Evolutionary conservation across 176 grass and related monocot species (phyloP), one percentile per base, ranked within the genome.

Genomic region (Alloteropsis semialata): DNA sequence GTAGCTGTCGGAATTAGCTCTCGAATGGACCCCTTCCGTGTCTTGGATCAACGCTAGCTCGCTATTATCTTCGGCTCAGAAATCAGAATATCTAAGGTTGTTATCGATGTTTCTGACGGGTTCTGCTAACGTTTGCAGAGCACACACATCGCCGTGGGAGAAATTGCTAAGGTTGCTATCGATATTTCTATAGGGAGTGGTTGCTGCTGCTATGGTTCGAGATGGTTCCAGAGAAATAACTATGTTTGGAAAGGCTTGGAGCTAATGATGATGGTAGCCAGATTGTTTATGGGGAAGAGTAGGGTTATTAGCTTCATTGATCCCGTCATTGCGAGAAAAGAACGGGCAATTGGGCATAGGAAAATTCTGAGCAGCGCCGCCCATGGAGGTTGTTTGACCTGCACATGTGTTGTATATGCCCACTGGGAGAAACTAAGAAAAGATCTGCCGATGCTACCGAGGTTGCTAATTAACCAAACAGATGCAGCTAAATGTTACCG

Each of bases 201-300:
- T 77, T 85, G 71, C 43, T 53, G 41, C 27, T 50, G 69, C 46
- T 43, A 43, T 8, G 60, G 5, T 77, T 86, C 72, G 29, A 86
- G 83, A 86, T 57, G 67, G 30, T 90, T 90, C 82, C 10, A 65
- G 71, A 64, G 53, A 39, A 65, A 77, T 81, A 88, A 77, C 88
- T 82, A 72, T 27, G 72, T 77, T 86, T 86, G 72, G 64, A 77
- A 89, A 79, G 55, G 64, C 11, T 37, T 73, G 76, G 30, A 61
- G 64, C 64, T 5, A 46, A 60, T 43, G 43, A 55, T 45, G 11
- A 77, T 55, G 45, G n/a, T n/a, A n/a, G 5, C 58, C 5, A 22
- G 53, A 22, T 81, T 81, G 43, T 85, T 76, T 89, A 70, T 76
- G 25, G 10, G 7, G 50, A 76, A 38, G 24, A 30, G 29, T 30